Base-by-base conservation (phyloP, 306 rosid species). In the Dryas octopetala region DNA sequence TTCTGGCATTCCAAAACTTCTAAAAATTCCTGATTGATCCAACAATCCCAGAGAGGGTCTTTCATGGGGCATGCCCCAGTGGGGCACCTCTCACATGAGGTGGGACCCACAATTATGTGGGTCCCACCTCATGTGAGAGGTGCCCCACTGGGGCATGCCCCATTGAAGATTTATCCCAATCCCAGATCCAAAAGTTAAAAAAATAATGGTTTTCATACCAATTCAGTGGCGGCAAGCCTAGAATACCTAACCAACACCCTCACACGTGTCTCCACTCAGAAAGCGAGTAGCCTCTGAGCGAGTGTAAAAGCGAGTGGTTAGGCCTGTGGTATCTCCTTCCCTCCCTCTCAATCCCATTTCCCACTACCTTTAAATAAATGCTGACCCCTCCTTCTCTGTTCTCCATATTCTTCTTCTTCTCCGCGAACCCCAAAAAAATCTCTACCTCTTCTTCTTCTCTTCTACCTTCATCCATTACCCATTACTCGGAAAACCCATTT, bases 371-470 rank as follows among this genome's bases (percentile, higher is more conserved):
- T 46, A 67, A 45, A 65, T 71, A 66, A 50, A n/a, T 50, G 58
- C 66, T 7, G 59, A 6, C 79, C 83, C 53, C 38, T 16, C 71
- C 0, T 48, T 64, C 43, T 75, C 19, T 9, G 45, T 40, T 14
- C 38, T 17, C 14, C 66, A 55, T 4, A 13, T 54, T 52, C 9
- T 32, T 41, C 43, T 55, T 41, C 4, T 16, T 19, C 28, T 14
- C n/a, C 79, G 19, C 66, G 23, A 44, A 16, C 76, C 66, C 72
- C 26, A 13, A 26, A 3, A 50, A 32, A 62, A 50, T 60, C 61
- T 28, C 62, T 62, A 43, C 8, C 26, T 17, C 15, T 8, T 44
- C 0, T 2, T 48, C 51, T 54, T 9, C 47, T 62, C 6, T 52
- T 52, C 46, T 40, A 5, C 5, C 32, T 5, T 3, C 71, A 5